A percentile compares a stretch with the other conserved stretches of the same genome.
Evolutionary conservation across 139 green algal species (phyloP).

Genomic region (Chlorella ohadii): DNA sequence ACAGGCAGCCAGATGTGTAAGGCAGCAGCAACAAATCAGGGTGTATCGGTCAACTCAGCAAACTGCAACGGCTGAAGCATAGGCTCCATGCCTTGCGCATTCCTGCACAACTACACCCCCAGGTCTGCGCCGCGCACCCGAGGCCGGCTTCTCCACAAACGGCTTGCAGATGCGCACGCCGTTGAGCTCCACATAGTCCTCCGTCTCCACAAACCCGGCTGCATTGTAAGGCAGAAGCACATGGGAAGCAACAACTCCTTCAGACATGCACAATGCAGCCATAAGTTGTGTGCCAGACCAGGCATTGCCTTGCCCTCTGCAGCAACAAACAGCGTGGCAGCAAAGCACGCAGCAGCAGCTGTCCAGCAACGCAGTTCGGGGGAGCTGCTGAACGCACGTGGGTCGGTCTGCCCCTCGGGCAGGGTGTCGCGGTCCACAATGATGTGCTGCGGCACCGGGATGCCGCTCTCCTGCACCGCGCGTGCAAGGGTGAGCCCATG

Average conservation of each 20-base stretch:
- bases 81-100: too few species aligned
- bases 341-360: too few species aligned
- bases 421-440: slow-evolving; percentile 83
- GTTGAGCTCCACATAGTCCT: slow-evolving; percentile 88
- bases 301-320: too few species aligned
- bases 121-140: slow-evolving; percentile 24
- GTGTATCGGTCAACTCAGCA: too few species aligned
- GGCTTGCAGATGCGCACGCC: slow-evolving; percentile 92
- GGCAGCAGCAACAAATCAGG: too few species aligned
- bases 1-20: too few species aligned
- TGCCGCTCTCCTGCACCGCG: slow-evolving; percentile 72
- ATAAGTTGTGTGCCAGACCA: too few species aligned
- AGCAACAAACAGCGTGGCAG: too few species aligned
- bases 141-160: slow-evolving; percentile 98
- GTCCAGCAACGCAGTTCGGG: too few species aligned
- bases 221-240: not conserved
- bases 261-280: not conserved
- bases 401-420: slow-evolving; percentile 56
- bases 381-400: slow-evolving; percentile 33
- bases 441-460: slow-evolving; percentile 91
- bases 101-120: too few species aligned
- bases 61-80: too few species aligned
- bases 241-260: not conserved
- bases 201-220: slow-evolving; percentile 87
- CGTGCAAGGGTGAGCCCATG: too few species aligned